phyloP scores from a whole-genome alignment of 495 filamentous ascomycete species.

The Lichenothelia convexa region DNA sequence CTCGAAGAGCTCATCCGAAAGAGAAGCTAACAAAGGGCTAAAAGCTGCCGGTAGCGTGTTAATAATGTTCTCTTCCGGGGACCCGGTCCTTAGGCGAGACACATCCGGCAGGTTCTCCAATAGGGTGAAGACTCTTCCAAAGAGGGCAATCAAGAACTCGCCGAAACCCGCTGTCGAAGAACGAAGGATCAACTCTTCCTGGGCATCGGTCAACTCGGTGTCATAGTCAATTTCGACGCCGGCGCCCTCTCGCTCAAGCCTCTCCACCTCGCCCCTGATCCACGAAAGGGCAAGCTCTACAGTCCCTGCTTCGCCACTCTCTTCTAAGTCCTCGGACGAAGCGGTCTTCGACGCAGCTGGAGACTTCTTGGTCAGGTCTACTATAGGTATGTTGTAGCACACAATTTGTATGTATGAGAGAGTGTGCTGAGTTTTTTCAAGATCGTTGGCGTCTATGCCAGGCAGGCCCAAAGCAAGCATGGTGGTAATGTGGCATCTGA shows the following conservation, averaged over 20 bases:
- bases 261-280: conserved; percentile 82
- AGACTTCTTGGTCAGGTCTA: conserved; percentile 52
- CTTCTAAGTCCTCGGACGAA: conserved; percentile 6
- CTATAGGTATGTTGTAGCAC: conserved; percentile 85
- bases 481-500: conserved; percentile 86
- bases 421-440: conserved; percentile 89
- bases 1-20: conserved; percentile 90
- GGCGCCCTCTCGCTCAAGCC: conserved; percentile 77
- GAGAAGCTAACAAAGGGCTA: conserved; percentile 69
- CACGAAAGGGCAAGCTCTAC: conserved; percentile 62
- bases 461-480: conserved; percentile 79
- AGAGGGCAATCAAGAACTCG: conserved; percentile 75
- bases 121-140: conserved; percentile 88
- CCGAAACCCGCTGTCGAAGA: conserved; percentile 89
- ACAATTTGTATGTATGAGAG: conserved; percentile 88
- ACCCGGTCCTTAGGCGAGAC: conserved; percentile 65
- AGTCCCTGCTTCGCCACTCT: conserved; percentile 13
- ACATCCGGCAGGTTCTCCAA: conserved; percentile 90
- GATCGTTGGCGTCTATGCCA: conserved; percentile 93
- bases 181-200: conserved; percentile 79
- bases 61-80: conserved; percentile 91
- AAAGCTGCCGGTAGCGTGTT: conserved; percentile 89
- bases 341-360: conserved; percentile 10
- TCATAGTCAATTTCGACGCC: conserved; percentile 73
- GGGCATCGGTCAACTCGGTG: conserved; percentile 60